Evolutionary conservation across 1,284 basidiomycete species (phyloP).

Genomic region (Rhodotorula sp.): DNA sequence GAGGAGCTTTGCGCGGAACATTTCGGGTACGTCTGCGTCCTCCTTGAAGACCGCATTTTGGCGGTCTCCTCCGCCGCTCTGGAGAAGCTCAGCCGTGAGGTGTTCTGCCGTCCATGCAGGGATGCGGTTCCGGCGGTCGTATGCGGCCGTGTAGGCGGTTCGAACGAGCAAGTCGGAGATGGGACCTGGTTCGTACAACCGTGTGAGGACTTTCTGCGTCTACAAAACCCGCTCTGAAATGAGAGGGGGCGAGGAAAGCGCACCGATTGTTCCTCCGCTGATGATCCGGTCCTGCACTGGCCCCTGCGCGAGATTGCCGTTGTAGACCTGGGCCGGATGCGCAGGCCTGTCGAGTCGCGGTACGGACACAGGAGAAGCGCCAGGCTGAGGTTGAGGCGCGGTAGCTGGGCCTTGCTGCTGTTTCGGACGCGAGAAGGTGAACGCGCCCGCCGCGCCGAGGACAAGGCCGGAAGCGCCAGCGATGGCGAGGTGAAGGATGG

Average conservation of each 20-base stretch:
- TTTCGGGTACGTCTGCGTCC: constrained; percentile 70
- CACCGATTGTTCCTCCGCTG: constrained; percentile 26
- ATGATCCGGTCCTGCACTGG: constrained; percentile 17
- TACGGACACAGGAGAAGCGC: not conserved
- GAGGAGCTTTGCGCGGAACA: constrained; percentile 78
- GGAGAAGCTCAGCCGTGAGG: constrained; percentile 77
- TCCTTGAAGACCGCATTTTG: constrained; percentile 72
- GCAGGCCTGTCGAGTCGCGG: no score
- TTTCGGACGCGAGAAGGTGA: constrained; percentile 11
- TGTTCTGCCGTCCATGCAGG: constrained; percentile 69
- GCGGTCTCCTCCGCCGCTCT: constrained; percentile 59
- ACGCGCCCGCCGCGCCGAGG: constrained; percentile 29
- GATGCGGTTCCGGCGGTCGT: constrained; percentile 85
- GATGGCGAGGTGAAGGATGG: constrained; percentile 24
- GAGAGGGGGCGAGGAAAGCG: not conserved
- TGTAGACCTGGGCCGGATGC: constrained; percentile 16
- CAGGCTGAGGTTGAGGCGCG: not conserved
- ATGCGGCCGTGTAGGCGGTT: constrained; percentile 54
- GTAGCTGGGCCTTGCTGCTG: not conserved
- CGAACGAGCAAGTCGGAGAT: constrained; percentile 41
- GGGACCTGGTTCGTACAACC: constrained; percentile 28
- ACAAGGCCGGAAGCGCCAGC: constrained; percentile 31
- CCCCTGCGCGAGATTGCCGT: constrained; percentile 11
- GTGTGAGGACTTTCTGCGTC: not conserved
- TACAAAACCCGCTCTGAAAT: not conserved